Conservation (phyloP, 2,329 filamentous ascomycete genomes). For the Fusarium mundagurra region DNA sequence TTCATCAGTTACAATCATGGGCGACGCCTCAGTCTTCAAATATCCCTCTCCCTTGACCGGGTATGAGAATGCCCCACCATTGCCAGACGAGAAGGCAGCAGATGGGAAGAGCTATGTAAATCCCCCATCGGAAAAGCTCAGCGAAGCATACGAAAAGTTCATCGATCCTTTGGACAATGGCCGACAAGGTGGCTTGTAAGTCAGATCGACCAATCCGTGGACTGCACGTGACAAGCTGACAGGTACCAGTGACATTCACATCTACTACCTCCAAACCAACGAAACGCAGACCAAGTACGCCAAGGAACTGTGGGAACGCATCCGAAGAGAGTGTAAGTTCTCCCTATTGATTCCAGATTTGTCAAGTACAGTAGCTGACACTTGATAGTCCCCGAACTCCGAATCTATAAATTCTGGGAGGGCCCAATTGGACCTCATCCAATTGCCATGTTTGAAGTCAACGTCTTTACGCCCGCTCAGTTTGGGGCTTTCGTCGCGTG, state of each 20-base stretch:
- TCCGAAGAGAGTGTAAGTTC: conserved; percentile 71
- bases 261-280: conserved; percentile 80
- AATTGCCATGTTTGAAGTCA: conserved; percentile 91
- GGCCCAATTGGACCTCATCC: conserved; percentile 83
- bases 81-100: conserved; percentile 67
- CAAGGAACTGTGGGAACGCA: conserved; percentile 77
- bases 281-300: conserved; percentile 73
- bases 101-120: conserved; percentile 85
- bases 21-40: conserved; percentile 27
- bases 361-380: too few species aligned
- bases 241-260: conserved; percentile 74
- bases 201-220: background rate
- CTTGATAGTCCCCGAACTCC: conserved; percentile 78
- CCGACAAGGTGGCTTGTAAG: conserved; percentile 75
- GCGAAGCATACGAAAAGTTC: conserved; percentile 77
- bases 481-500: conserved; percentile 91
- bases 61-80: conserved; percentile 64
- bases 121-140: conserved; percentile 66
- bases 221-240: background rate
- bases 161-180: conserved; percentile 73
- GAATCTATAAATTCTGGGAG: conserved; percentile 83
- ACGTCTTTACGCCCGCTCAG: conserved; percentile 83
- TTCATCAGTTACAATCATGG: conserved; percentile 7
- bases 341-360: too few species aligned
- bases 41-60: conserved; percentile 64